Evolutionary conservation across 306 rosid species (phyloP), one percentile per base, ranked within the genome.

Genomic region (Casuarina cunninghamiana): DNA sequence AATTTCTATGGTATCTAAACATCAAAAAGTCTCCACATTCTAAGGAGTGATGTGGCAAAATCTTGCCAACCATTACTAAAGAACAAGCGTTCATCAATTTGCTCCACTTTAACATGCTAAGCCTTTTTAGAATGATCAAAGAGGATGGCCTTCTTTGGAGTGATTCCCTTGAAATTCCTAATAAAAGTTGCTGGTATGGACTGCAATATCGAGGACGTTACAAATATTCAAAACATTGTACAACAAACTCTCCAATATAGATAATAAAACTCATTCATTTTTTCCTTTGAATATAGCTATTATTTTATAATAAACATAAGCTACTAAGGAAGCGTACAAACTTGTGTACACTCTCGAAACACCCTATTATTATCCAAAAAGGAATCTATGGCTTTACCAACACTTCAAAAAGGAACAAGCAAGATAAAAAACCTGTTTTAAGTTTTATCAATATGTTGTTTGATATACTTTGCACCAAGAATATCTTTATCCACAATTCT

Each of bases 81-180:
- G 69, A 10, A 75, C 55, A 75, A 15, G 35, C 50, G 41, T 2
- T 12, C 41, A 8, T 75, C 72, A 38, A 26, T 26, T 60, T 80
- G 66, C 58, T 75, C 77, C 72, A 80, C 62, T 3, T n/a, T 73
- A 49, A 80, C 71, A 71, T n/a, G 19, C 84, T 80, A 80, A 69
- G 73, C 70, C 53, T 69, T 75, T 48, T 76, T 79, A 10, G 35
- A 15, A 3, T 58, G 66, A 75, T 80, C 84, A 66, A n/a, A 60
- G n/a, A 75, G 54, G 44, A 21, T 69, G 37, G 75, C 72, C 19
- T 41, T 69, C 60, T 49, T 50, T 75, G 80, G 80, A 57, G 60
- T 35, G 6, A 10, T 58, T 61, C 55, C 73, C 46, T 55, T 57
- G 35, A 80, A 80, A 21, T 75, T 12, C 71, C 75, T 75, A 53